A percentile compares a stretch with the other conserved stretches of the same genome.
These are phyloP conservation scores for Phytophthora pinifolia DNA, from an alignment of 352 stramenopile genomes.

Conservation along the genomic window DNA sequence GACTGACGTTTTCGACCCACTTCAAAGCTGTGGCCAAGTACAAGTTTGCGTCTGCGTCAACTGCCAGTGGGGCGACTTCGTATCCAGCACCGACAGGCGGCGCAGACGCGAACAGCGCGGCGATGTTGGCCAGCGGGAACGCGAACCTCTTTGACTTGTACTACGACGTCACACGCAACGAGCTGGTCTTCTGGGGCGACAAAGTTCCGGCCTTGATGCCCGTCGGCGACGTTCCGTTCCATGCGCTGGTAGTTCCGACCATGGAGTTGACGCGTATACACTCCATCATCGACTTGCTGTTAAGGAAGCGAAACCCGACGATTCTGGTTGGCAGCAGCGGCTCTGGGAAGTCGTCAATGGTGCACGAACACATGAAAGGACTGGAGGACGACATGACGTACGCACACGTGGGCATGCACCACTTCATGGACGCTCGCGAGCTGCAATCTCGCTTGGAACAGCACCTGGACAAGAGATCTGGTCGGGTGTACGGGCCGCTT, in stretches of 20 bases:
- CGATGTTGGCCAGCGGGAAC: conserved; percentile 17
- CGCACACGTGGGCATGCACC: conserved; percentile 77
- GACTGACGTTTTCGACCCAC: conserved; percentile 52
- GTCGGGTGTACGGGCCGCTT: conserved; percentile 81
- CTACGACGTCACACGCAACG: conserved; percentile 70
- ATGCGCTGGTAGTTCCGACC: conserved; percentile 73
- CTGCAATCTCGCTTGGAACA: conserved; percentile 83
- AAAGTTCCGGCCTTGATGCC: conserved; percentile 42
- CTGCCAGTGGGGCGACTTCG: conserved; percentile 1
- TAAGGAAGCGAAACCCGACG: conserved; percentile 47
- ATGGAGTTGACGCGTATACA: conserved; percentile 74
- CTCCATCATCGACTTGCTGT: conserved; percentile 58
- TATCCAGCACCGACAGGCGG: conserved; percentile 1
- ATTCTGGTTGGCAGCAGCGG: conserved; percentile 84
- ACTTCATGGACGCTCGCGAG: conserved; percentile 85
- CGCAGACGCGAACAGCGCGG: conserved; percentile 15
- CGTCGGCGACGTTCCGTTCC: conserved; percentile 50
- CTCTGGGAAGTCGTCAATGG: conserved; percentile 83
- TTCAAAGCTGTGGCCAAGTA: conserved; percentile 80
- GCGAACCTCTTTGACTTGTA: conserved; percentile 78
- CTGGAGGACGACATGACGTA: conserved; percentile 60
- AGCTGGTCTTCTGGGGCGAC: conserved; percentile 79
- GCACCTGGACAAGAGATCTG: conserved; percentile 85
- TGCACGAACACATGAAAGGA: conserved; percentile 71
- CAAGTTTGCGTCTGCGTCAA: conserved; percentile 38